Conservation (phyloP, 202 grass and related monocot genomes). For the Panicum virgatum region DNA sequence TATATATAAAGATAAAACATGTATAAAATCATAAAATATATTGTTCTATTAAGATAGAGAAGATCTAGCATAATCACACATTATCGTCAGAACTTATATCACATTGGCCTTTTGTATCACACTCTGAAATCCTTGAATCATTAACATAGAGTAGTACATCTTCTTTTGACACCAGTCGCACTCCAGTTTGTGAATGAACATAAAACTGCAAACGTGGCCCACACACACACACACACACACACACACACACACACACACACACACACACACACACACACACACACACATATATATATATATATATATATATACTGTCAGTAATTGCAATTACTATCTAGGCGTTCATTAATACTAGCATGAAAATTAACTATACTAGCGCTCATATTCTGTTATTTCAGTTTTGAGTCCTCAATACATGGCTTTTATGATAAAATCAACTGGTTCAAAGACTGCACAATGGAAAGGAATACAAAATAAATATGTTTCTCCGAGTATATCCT, state of each 20-base stretch:
- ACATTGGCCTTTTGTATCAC: slow-evolving; percentile 25
- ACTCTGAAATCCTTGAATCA: slow-evolving; percentile 22
- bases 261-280: too few relatives aligned
- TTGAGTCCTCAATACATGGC: neutral
- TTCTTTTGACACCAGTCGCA: slow-evolving; percentile 53
- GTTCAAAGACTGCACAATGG: neutral
- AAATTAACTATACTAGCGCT: neutral
- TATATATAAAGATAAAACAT: neutral
- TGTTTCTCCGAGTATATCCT: too few relatives aligned
- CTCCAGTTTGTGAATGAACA: slow-evolving; percentile 39
- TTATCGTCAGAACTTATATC: slow-evolving; percentile 16
- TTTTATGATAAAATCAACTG: neutral
- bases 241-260: too few relatives aligned
- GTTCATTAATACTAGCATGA: neutral
- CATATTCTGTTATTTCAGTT: neutral
- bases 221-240: too few relatives aligned
- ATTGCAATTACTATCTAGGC: neutral
- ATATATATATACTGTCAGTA: neutral
- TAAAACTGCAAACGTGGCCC: slow-evolving; percentile 57
- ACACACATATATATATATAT: too few relatives aligned
- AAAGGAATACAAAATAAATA: too few relatives aligned
- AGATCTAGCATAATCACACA: slow-evolving; percentile 17
- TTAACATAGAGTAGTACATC: slow-evolving; percentile 52
- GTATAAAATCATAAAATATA: neutral
- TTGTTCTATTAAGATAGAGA: neutral